phyloP scores from a whole-genome alignment of 257 asterid species.

The Ligustrum vulgare region DNA sequence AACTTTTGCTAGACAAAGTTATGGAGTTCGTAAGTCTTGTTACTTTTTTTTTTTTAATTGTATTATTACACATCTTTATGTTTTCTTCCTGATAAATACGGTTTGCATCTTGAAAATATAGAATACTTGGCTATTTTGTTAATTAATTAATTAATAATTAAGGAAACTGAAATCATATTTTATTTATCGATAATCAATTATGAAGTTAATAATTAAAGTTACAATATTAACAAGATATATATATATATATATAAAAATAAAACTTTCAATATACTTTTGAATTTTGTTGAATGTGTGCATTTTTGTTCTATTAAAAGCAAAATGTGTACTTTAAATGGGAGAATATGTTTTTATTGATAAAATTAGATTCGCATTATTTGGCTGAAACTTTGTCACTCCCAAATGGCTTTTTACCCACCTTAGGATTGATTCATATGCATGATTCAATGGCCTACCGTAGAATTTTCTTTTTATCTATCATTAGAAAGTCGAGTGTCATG shows the following conservation, averaged over 20 bases:
- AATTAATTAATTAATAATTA: not conserved
- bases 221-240: not conserved
- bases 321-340: no score
- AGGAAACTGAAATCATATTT: not conserved
- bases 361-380: no score
- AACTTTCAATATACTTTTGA: no score
- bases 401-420: not conserved
- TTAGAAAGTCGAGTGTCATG: not conserved
- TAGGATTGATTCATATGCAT: conserved; percentile 1
- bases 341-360: no score
- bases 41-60: not conserved
- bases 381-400: not conserved
- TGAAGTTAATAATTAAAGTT: not conserved
- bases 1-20: conserved; percentile 84
- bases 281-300: no score
- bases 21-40: conserved; percentile 71
- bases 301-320: no score
- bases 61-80: not conserved
- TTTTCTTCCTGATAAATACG: not conserved
- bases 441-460: not conserved
- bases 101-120: not conserved
- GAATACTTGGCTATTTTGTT: not conserved
- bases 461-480: not conserved
- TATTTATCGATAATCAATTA: not conserved
- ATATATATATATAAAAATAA: no score